Evolutionary conservation across 2,329 filamentous ascomycete genomes (phyloP).

Genomic region (Remersonia thermophila): DNA sequence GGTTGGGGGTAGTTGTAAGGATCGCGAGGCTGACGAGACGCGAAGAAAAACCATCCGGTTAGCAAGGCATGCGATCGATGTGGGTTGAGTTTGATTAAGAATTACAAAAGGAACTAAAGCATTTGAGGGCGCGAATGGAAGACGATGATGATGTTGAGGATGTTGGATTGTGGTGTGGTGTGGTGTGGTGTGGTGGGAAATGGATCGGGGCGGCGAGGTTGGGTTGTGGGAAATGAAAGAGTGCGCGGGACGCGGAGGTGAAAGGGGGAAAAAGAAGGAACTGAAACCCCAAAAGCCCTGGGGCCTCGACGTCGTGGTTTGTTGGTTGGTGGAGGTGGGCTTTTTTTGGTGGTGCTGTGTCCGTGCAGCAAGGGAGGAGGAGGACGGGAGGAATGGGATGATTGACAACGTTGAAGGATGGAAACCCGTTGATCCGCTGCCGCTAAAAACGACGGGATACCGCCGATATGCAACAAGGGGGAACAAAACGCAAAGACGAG

Average conservation of each 20-base stretch:
- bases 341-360: conserved; percentile 1
- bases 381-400: neutral
- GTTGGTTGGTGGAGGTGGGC: neutral
- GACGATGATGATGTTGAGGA: no score
- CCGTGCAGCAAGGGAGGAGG: conserved; percentile 8
- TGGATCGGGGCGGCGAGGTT: neutral
- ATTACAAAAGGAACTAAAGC: no score
- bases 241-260: neutral
- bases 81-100: neutral
- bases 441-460: no score
- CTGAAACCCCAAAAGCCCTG: neutral
- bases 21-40: conserved; percentile 34
- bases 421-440: no score
- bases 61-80: conserved; percentile 10
- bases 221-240: no score
- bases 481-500: no score
- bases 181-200: neutral
- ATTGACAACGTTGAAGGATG: no score
- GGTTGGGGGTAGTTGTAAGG: conserved; percentile 34
- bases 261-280: conserved; percentile 7
- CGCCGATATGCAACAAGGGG: no score
- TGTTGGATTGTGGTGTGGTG: no score
- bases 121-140: no score
- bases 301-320: conserved; percentile 2
- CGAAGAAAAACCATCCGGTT: conserved; percentile 11